Evolutionary conservation across 148 eudicot genomes (phyloP).

Genomic region (Fagopyrum esculentum): DNA sequence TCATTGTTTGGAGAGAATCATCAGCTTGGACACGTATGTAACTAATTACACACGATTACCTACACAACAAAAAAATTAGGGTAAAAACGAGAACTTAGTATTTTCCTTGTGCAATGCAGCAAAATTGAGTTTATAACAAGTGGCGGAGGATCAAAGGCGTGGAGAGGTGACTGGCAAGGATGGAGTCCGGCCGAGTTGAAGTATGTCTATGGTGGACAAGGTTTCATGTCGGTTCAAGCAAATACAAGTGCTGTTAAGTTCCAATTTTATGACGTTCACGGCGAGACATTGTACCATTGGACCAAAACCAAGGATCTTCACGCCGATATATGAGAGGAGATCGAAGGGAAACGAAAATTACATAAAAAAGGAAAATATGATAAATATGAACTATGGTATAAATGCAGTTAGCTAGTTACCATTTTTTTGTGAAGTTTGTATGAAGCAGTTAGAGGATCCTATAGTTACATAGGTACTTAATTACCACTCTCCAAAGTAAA

Average conservation of each 20-base stretch:
- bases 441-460: too few relatives aligned
- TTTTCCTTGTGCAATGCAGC: background rate
- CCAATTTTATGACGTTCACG: slow-evolving; percentile 46
- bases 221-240: slow-evolving; percentile 66
- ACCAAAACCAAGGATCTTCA: slow-evolving; percentile 12
- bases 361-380: background rate
- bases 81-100: background rate
- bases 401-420: too few relatives aligned
- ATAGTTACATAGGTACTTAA: too few relatives aligned
- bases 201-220: slow-evolving; percentile 80
- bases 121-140: slow-evolving; percentile 52
- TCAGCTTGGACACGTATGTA: slow-evolving; percentile 41
- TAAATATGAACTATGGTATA: background rate
- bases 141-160: slow-evolving; percentile 84
- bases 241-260: slow-evolving; percentile 22
- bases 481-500: too few relatives aligned
- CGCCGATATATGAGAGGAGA: background rate
- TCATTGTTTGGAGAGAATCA: slow-evolving; percentile 82
- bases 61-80: background rate
- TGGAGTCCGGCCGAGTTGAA: slow-evolving; percentile 40
- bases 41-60: background rate
- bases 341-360: background rate
- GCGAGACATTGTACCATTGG: slow-evolving; percentile 59
- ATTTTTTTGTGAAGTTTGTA: too few relatives aligned
- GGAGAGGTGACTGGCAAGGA: slow-evolving; percentile 49